A percentile compares a stretch with the other conserved stretches of the same genome.
These are phyloP conservation scores for Alternaria conjuncta DNA, from an alignment of 2,329 filamentous ascomycete species.

Conservation along the genomic window DNA sequence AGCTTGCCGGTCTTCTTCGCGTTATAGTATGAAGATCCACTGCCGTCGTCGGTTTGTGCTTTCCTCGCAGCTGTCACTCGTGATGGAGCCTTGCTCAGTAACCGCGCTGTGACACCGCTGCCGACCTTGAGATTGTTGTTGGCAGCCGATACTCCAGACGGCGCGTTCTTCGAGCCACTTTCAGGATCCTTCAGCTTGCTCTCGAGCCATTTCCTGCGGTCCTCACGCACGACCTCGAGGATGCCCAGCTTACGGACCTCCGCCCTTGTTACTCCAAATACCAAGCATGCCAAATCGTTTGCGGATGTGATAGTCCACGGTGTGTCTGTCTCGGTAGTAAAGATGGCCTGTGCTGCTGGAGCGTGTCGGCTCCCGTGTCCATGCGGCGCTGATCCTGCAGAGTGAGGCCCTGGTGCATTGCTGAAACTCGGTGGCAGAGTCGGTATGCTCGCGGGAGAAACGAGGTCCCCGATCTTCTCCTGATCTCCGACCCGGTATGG, in stretches of 20 bases:
- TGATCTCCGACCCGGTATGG: constrained; percentile 70
- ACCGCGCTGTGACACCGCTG: constrained; percentile 83
- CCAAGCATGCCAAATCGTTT: constrained; percentile 92
- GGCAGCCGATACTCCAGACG: constrained; percentile 44
- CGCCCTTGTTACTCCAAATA: constrained; percentile 98
- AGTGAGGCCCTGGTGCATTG: constrained; percentile 41
- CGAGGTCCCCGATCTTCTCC: constrained; percentile 51
- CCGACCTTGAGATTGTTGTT: constrained; percentile 67
- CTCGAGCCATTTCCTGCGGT: constrained; percentile 87
- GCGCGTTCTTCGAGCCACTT: constrained; percentile 51
- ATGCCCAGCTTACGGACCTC: constrained; percentile 96
- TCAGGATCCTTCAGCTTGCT: constrained; percentile 76
- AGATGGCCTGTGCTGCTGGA: constrained; percentile 92
- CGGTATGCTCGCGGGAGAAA: constrained; percentile 57
- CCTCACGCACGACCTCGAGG: constrained; percentile 89
- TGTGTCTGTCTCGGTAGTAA: constrained; percentile 87
- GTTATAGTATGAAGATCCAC: constrained; percentile 54
- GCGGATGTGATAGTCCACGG: constrained; percentile 97
- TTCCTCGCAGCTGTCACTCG: constrained; percentile 62
- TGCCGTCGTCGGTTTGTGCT: constrained; percentile 70
- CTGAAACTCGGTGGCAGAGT: constrained; percentile 45
- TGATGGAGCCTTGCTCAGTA: constrained; percentile 81
- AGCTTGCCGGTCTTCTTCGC: constrained; percentile 60
- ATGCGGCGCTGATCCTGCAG: constrained; percentile 62
- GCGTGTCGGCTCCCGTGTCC: constrained; percentile 90